A percentile compares a stretch with the other conserved stretches of the same genome.
These are phyloP conservation scores for Nemania serpens DNA, from an alignment of 2,329 filamentous ascomycete genomes.

Conservation along the genomic window DNA sequence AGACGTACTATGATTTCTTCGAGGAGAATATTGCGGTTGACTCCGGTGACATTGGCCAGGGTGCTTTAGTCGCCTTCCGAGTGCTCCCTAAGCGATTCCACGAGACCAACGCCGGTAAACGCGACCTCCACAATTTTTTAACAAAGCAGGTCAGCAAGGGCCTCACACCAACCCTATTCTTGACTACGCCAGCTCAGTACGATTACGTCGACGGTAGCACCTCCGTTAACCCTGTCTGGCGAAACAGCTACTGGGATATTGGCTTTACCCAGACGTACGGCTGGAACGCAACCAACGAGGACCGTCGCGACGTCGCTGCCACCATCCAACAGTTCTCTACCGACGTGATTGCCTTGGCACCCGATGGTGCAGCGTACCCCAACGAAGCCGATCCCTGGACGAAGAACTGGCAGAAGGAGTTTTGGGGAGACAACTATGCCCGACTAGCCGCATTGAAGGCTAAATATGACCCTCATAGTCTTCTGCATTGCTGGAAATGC, in stretches of 20 bases:
- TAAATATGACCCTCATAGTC: background rate
- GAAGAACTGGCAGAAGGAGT: background rate
- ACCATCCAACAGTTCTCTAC: no score
- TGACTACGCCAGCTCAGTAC: background rate
- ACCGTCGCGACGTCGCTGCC: background rate
- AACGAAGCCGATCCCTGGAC: background rate
- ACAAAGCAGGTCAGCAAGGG: background rate
- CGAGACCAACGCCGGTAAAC: background rate
- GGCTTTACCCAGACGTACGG: background rate
- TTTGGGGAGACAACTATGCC: background rate
- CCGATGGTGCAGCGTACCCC: background rate
- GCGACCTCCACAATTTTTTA: background rate
- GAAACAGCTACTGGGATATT: background rate
- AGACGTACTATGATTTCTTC: background rate
- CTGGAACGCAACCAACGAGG: background rate
- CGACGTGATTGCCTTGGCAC: background rate
- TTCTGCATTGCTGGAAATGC: conserved; percentile 1
- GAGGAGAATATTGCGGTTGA: background rate
- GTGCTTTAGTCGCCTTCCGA: background rate
- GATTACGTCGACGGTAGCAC: background rate
- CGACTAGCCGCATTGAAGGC: background rate
- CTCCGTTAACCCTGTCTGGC: background rate
- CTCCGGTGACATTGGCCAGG: background rate
- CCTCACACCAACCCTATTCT: background rate
- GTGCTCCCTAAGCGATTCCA: background rate